Conservation (phyloP, 1,284 basidiomycete genomes). For the Pseudozyma sp. region DNA sequence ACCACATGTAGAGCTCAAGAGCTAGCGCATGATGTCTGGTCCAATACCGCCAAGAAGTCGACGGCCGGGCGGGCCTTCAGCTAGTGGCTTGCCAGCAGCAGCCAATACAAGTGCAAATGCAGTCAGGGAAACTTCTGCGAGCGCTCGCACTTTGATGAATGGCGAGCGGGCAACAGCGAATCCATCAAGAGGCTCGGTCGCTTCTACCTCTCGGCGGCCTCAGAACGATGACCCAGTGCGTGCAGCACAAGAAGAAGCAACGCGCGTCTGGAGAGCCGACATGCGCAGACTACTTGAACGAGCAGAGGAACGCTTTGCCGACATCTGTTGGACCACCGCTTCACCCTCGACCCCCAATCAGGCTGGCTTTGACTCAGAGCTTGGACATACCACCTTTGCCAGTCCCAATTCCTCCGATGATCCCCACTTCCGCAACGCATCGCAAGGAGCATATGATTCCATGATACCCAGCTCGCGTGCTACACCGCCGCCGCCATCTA, state of each 20-base stretch:
- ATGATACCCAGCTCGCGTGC: conserved; percentile 8
- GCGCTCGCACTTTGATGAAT: background rate
- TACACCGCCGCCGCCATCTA: conserved; percentile 6
- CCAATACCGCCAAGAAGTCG: background rate
- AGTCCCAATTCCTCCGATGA: background rate
- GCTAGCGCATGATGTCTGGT: conserved; percentile 4
- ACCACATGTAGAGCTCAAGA: background rate
- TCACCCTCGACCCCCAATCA: conserved; percentile 6
- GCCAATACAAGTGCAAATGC: background rate
- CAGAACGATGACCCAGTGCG: conserved; percentile 30
- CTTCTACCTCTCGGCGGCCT: background rate
- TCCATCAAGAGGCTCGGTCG: conserved; percentile 8
- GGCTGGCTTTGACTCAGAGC: conserved; percentile 15
- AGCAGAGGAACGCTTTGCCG: conserved; percentile 58
- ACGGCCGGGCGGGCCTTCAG: background rate
- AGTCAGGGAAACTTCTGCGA: background rate
- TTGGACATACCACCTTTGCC: conserved; percentile 7
- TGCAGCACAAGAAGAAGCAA: conserved; percentile 46
- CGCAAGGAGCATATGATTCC: conserved; percentile 1
- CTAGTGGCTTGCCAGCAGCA: conserved; percentile 8
- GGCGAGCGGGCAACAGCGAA: conserved; percentile 2
- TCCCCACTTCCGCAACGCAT: background rate
- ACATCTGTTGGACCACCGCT: conserved; percentile 57
- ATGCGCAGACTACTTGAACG: conserved; percentile 43
- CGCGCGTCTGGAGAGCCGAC: conserved; percentile 50